Conservation (phyloP, 2,329 filamentous ascomycete species). For the Epicoccum sorghinum region DNA sequence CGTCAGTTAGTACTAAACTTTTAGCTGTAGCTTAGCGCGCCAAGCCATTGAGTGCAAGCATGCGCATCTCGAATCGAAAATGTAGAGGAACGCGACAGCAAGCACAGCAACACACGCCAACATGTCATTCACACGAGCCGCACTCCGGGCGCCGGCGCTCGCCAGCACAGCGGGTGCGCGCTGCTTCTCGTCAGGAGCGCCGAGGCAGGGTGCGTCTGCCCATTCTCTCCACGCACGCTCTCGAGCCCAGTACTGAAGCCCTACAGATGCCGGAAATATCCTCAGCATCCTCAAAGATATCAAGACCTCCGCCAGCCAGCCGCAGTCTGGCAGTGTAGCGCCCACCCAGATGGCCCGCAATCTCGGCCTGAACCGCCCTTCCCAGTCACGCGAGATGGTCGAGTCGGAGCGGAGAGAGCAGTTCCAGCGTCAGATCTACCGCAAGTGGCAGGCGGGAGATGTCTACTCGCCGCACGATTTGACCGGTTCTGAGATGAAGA, state of each 20-base stretch:
- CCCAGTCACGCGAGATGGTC: constrained; percentile 29
- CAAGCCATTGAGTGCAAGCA: constrained; percentile 1
- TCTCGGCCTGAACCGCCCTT: constrained; percentile 28
- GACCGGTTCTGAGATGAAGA: constrained; percentile 75
- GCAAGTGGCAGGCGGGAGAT: constrained; percentile 78
- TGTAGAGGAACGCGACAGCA: constrained; percentile 11
- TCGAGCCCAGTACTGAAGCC: constrained; percentile 15
- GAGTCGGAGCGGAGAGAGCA: constrained; percentile 49
- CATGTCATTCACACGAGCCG: constrained; percentile 32
- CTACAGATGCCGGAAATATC: constrained; percentile 12
- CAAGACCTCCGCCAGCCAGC: constrained; percentile 11
- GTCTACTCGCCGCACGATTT: constrained; percentile 92
- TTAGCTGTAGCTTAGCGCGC: constrained; percentile 3
- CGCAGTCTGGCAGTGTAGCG: constrained; percentile 8
- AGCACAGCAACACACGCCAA: constrained; percentile 12
- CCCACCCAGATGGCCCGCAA: constrained; percentile 23
- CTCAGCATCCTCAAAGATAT: constrained; percentile 15
- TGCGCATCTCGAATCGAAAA: background rate
- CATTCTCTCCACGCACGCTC: background rate
- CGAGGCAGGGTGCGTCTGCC: constrained; percentile 25
- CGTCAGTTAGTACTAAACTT: constrained; percentile 12
- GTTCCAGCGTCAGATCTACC: constrained; percentile 68
- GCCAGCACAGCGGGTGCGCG: constrained; percentile 22
- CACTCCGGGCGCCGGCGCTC: constrained; percentile 18
- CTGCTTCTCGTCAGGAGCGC: constrained; percentile 33